Percentiles rank a stretch among this genome's conserved stretches.
Evolutionary conservation across 768 basidiomycete species (phyloP).

Genomic region (Calocybe indica): DNA sequence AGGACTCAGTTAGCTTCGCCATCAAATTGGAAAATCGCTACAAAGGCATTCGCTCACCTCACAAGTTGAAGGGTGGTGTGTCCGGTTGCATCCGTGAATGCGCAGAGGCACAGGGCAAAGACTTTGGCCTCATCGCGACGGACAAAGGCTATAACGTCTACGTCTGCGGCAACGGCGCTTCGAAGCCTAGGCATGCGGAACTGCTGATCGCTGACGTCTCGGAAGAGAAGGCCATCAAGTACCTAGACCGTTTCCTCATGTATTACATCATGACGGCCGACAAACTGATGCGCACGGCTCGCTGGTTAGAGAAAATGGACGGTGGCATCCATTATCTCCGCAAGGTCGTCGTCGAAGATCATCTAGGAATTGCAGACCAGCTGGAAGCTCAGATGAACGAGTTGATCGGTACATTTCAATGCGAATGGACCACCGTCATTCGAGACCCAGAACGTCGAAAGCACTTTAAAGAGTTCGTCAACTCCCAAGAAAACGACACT

Average conservation of each 20-base stretch:
- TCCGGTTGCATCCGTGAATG: slow-evolving; percentile 73
- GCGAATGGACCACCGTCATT: slow-evolving; percentile 68
- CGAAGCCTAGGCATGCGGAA: slow-evolving; percentile 53
- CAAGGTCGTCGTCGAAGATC: slow-evolving; percentile 61
- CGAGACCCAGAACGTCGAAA: slow-evolving; percentile 20
- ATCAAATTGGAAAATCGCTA: slow-evolving; percentile 69
- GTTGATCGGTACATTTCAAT: slow-evolving; percentile 59
- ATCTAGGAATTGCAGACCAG: slow-evolving; percentile 65
- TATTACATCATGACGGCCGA: slow-evolving; percentile 74
- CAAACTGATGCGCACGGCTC: slow-evolving; percentile 61
- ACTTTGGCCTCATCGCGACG: slow-evolving; percentile 73
- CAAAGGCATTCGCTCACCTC: slow-evolving; percentile 62
- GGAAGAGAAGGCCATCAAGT: slow-evolving; percentile 44
- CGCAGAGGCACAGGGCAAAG: slow-evolving; percentile 67
- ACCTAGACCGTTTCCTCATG: slow-evolving; percentile 61
- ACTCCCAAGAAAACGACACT: slow-evolving; percentile 43
- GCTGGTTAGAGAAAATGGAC: slow-evolving; percentile 51
- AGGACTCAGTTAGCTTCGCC: slow-evolving; percentile 72
- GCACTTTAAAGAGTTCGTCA: slow-evolving; percentile 48
- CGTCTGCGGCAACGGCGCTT: slow-evolving; percentile 68
- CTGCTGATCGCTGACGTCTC: slow-evolving; percentile 66
- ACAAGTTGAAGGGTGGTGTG: slow-evolving; percentile 75
- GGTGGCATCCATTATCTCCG: slow-evolving; percentile 43
- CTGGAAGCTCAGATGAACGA: slow-evolving; percentile 61
- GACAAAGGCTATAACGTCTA: slow-evolving; percentile 81